Evolutionary conservation across 2,329 filamentous ascomycete species (phyloP).

Genomic region (Chrysoporthe deuterocubensis): DNA sequence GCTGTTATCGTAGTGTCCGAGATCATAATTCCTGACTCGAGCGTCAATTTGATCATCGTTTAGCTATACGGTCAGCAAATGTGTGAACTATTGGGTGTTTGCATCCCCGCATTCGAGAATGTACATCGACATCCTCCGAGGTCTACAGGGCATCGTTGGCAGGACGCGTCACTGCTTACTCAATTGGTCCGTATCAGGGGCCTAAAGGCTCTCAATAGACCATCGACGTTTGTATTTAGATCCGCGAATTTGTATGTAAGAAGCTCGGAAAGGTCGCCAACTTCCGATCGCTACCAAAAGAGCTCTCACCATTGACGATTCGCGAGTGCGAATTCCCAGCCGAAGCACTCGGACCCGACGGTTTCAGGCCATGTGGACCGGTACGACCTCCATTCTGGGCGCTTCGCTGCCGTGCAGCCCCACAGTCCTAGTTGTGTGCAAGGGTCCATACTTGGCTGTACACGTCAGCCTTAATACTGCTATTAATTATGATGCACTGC

Average conservation of each 20-base stretch:
- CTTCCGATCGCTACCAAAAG: background rate
- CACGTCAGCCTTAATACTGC: background rate
- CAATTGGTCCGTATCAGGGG: background rate
- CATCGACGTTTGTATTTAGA: background rate
- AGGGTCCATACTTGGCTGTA: background rate
- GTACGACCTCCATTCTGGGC: background rate
- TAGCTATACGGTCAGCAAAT: background rate
- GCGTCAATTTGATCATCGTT: background rate
- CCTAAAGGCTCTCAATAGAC: background rate
- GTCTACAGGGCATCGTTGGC: background rate
- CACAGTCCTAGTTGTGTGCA: background rate
- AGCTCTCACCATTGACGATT: background rate
- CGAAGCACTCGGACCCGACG: background rate
- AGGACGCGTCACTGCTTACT: background rate
- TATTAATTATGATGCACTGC: background rate
- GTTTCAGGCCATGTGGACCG: background rate
- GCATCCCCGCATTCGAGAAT: background rate
- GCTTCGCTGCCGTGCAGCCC: conserved; percentile 1
- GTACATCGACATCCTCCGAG: background rate
- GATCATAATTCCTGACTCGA: background rate
- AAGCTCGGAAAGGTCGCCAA: background rate
- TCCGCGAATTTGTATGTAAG: background rate
- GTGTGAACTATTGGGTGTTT: conserved; percentile 1
- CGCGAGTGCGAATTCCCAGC: background rate
- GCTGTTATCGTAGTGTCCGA: too few species aligned